phyloP scores from a whole-genome alignment of 208 protist genomes.

The Trypanosoma avium region DNA sequence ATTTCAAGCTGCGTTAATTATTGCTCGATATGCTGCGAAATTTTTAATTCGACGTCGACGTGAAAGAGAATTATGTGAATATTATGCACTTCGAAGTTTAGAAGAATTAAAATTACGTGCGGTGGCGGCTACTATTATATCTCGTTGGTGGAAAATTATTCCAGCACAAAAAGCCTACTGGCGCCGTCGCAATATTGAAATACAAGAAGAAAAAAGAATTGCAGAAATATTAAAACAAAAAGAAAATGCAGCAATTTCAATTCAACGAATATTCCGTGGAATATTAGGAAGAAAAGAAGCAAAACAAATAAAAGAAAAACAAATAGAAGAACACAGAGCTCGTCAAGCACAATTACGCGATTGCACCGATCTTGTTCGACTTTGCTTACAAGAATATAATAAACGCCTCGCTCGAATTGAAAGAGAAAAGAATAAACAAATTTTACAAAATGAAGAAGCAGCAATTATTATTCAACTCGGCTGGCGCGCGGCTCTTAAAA shows the following conservation, averaged over 20 bases:
- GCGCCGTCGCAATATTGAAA: conserved; percentile 37
- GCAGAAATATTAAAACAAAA: conserved; percentile 10
- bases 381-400: conserved; percentile 57
- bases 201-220: conserved; percentile 30
- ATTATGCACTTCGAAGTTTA: conserved; percentile 39
- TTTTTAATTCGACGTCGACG: conserved; percentile 35
- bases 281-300: conserved; percentile 24
- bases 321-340: conserved; percentile 10
- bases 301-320: conserved; percentile 4
- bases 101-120: conserved; percentile 36
- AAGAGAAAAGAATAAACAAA: conserved; percentile 24
- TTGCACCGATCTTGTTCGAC: conserved; percentile 35
- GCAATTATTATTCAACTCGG: conserved; percentile 40
- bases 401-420: conserved; percentile 27
- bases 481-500: conserved; percentile 37
- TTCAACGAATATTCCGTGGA: conserved; percentile 49
- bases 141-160: conserved; percentile 66
- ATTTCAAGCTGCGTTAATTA: conserved; percentile 22
- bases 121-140: conserved; percentile 38
- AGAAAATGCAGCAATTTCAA: conserved; percentile 29
- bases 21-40: conserved; percentile 31
- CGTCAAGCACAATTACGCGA: conserved; percentile 26
- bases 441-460: conserved; percentile 27
- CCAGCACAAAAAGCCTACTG: conserved; percentile 51
- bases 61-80: conserved; percentile 32